Conservation (phyloP, 1,284 basidiomycete species). For the Trametes hirsuta region DNA sequence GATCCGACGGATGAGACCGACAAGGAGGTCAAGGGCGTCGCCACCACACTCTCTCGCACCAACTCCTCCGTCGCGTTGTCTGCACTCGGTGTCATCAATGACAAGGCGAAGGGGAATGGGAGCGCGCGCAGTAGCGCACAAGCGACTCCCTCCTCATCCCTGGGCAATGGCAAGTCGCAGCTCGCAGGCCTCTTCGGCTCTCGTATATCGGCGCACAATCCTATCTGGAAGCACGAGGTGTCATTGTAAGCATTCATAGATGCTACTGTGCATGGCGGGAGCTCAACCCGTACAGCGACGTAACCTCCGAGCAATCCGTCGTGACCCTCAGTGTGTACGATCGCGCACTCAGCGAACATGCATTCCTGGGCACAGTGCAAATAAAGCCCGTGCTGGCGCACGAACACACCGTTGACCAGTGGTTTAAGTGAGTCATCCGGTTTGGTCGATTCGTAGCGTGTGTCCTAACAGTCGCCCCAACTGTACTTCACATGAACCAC, state of each 20-base stretch:
- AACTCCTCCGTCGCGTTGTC: conserved; percentile 65
- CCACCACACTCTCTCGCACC: conserved; percentile 63
- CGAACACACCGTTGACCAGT: conserved; percentile 95
- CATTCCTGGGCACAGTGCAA: conserved; percentile 91
- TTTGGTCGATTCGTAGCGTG: not conserved
- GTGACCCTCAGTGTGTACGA: conserved; percentile 95
- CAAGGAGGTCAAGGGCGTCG: conserved; percentile 83
- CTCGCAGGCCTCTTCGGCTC: conserved; percentile 55
- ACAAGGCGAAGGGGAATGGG: conserved; percentile 50
- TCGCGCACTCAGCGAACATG: conserved; percentile 79
- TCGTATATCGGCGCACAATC: conserved; percentile 78
- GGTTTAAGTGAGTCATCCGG: conserved; percentile 81
- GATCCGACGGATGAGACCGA: conserved; percentile 88
- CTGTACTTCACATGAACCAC: too few relatives aligned
- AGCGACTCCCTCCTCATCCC: conserved; percentile 44
- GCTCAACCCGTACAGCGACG: conserved; percentile 67
- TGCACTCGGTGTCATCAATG: conserved; percentile 71
- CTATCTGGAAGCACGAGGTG: conserved; percentile 99
- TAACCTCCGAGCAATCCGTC: conserved; percentile 88
- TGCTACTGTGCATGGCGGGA: not conserved
- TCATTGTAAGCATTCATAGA: conserved; percentile 77
- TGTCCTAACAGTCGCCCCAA: not conserved
- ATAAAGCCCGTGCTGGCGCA: conserved; percentile 90
- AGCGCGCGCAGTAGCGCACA: conserved; percentile 35
- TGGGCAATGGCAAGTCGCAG: conserved; percentile 38